Evolutionary conservation across 2,329 filamentous ascomycete species (phyloP).

Genomic region (Xylariaceae sp.): DNA sequence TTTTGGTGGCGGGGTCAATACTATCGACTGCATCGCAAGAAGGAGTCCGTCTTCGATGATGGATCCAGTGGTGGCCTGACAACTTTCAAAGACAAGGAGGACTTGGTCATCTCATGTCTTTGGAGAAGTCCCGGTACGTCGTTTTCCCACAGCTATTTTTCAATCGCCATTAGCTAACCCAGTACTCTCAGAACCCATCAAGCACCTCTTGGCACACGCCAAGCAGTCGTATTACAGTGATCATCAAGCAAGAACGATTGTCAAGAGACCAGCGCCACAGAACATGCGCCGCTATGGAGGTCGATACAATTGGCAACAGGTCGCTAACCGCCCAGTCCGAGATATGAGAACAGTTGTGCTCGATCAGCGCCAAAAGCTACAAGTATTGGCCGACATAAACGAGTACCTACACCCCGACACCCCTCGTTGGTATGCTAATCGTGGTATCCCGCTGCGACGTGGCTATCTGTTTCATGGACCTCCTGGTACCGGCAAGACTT

Average conservation of each 20-base stretch:
- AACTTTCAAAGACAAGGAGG: conserved; percentile 47
- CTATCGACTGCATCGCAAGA: conserved; percentile 43
- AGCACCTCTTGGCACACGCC: conserved; percentile 48
- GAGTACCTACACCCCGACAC: conserved; percentile 71
- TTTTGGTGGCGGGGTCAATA: conserved; percentile 53
- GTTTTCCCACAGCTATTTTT: not conserved
- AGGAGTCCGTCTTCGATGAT: conserved; percentile 37
- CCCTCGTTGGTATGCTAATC: conserved; percentile 67
- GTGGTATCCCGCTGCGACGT: conserved; percentile 70
- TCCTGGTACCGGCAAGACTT: conserved; percentile 70
- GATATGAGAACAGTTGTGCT: conserved; percentile 74
- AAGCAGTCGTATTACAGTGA: conserved; percentile 49
- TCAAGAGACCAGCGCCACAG: conserved; percentile 49
- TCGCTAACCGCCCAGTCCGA: conserved; percentile 60
- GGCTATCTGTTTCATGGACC: conserved; percentile 77
- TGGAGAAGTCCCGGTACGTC: conserved; percentile 38
- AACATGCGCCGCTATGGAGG: conserved; percentile 41
- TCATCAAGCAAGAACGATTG: conserved; percentile 52
- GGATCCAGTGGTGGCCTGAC: conserved; percentile 26
- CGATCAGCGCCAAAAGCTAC: conserved; percentile 60
- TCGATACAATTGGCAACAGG: conserved; percentile 48
- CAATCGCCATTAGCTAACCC: no score
- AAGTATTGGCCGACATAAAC: conserved; percentile 67
- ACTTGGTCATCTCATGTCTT: conserved; percentile 50
- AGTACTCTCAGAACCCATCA: conserved; percentile 45